phyloP scores from a whole-genome alignment of 768 basidiomycete species.

The Ramaria sp. region DNA sequence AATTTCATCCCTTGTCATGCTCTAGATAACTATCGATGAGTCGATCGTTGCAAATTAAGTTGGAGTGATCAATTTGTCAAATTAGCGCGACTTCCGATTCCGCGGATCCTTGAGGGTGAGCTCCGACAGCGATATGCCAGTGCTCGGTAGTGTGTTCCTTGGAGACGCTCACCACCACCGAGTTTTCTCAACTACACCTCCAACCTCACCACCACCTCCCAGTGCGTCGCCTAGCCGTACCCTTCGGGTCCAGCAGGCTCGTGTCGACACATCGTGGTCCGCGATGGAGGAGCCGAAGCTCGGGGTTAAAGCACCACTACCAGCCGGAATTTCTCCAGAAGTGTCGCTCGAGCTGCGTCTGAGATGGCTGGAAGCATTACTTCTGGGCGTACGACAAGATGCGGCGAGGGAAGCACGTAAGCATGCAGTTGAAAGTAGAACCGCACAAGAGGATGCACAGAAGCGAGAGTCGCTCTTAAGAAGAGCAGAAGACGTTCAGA shows the following conservation, averaged over 20 bases:
- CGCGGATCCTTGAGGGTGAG: background rate
- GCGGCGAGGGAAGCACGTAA: slow-evolving; percentile 24
- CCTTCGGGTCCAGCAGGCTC: slow-evolving; percentile 16
- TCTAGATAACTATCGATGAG: too few relatives aligned
- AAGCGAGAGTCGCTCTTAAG: slow-evolving; percentile 35
- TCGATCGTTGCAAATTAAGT: too few relatives aligned
- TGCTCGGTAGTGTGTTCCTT: slow-evolving; percentile 70
- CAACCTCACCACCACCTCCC: slow-evolving; percentile 27
- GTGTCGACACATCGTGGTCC: slow-evolving; percentile 20
- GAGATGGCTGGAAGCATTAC: slow-evolving; percentile 70
- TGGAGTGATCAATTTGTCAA: too few relatives aligned
- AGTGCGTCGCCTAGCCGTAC: slow-evolving; percentile 11
- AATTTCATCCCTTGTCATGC: too few relatives aligned
- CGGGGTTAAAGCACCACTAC: slow-evolving; percentile 10
- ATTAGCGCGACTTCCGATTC: background rate
- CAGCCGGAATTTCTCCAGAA: slow-evolving; percentile 43
- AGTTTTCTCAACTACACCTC: slow-evolving; percentile 42
- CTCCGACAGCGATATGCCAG: slow-evolving; percentile 29
- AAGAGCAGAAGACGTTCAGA: slow-evolving; percentile 51
- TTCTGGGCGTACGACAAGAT: slow-evolving; percentile 51
- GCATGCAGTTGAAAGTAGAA: slow-evolving; percentile 27
- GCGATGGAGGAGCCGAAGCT: slow-evolving; percentile 4
- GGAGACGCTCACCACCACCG: slow-evolving; percentile 66
- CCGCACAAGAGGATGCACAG: slow-evolving; percentile 24
- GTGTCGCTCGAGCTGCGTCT: slow-evolving; percentile 67